phyloP scores from a whole-genome alignment of 768 basidiomycete species.

The Termitomyces sp. region DNA sequence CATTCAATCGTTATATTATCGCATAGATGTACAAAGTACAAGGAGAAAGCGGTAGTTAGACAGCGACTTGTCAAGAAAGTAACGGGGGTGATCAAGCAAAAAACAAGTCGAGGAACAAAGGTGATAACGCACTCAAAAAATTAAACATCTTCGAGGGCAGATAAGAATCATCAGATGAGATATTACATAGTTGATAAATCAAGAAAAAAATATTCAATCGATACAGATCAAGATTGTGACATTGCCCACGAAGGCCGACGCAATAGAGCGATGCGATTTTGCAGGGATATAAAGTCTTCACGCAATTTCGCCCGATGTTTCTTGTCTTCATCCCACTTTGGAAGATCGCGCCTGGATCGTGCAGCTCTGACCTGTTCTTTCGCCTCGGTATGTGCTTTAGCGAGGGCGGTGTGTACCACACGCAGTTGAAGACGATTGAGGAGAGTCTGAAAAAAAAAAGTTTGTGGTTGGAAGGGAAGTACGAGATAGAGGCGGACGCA shows the following conservation, averaged over 20 bases:
- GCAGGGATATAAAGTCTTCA: conserved; percentile 21
- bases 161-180: too few species aligned
- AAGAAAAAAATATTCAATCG: too few species aligned
- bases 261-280: conserved; percentile 7
- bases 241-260: conserved; percentile 9
- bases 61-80: too few species aligned
- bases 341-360: conserved; percentile 23
- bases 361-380: conserved; percentile 21
- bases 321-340: conserved; percentile 31
- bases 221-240: neutral
- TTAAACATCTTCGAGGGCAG: too few species aligned
- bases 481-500: conserved; percentile 14
- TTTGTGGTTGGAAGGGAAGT: neutral
- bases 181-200: too few species aligned
- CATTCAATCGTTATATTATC: too few species aligned
- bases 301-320: conserved; percentile 27
- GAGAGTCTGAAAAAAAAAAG: conserved; percentile 3
- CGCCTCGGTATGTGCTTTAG: conserved; percentile 26
- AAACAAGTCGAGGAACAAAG: too few species aligned
- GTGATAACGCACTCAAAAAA: too few species aligned
- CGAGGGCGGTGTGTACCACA: conserved; percentile 27
- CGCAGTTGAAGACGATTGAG: conserved; percentile 32
- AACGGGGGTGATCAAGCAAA: too few species aligned
- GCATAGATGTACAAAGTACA: too few species aligned
- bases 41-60: too few species aligned